Evolutionary conservation across 106 monocot genomes (phyloP).

Genomic region (Dioscorea zingiberensis): DNA sequence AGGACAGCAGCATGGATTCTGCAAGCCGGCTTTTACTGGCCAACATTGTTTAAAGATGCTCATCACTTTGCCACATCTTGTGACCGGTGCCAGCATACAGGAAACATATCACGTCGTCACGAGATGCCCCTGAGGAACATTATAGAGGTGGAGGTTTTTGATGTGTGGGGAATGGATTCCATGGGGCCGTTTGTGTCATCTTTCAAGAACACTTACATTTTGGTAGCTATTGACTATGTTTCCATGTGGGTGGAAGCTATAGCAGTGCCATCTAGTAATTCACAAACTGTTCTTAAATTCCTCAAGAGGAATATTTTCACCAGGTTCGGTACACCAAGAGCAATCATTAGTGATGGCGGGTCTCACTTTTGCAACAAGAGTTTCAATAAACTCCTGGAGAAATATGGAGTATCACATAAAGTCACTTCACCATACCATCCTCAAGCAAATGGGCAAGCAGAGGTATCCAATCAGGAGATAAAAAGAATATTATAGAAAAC

Average conservation of each 20-base stretch:
- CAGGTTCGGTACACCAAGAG: no score
- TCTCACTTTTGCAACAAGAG: no score
- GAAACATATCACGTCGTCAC: no score
- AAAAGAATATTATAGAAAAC: conserved; percentile 3
- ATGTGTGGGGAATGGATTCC: conserved; percentile 3
- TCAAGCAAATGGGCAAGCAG: conserved; percentile 2
- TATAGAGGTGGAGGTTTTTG: not conserved
- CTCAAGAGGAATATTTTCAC: not conserved
- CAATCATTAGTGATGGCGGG: no score
- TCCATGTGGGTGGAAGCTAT: not conserved
- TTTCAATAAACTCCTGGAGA: no score
- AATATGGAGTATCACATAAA: not conserved
- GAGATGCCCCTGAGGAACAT: no score
- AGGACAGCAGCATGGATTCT: no score
- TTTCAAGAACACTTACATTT: not conserved
- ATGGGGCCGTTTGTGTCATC: not conserved
- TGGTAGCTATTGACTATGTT: not conserved
- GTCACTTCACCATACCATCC: not conserved
- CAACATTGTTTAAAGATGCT: no score
- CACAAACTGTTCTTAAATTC: not conserved
- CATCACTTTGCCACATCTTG: no score
- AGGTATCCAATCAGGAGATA: not conserved
- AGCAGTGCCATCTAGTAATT: not conserved
- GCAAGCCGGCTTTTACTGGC: no score
- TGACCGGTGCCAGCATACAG: no score